Evolutionary conservation across 139 green algal species (phyloP).

Genomic region (Pleodorina starrii): DNA sequence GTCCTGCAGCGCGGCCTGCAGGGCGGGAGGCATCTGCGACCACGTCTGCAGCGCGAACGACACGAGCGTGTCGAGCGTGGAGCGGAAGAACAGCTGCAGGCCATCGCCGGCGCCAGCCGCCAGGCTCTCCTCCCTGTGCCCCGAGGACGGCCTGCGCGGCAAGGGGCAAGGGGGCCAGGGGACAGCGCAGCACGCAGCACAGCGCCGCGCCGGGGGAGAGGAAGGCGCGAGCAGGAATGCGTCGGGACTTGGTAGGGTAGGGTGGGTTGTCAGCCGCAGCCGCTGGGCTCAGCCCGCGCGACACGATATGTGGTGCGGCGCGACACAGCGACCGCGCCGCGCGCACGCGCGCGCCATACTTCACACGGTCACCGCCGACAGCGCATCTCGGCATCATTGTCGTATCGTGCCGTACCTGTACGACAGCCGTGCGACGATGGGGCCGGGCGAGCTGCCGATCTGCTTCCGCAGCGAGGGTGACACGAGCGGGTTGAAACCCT

Average conservation of each 20-base stretch:
- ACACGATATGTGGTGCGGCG: too few species aligned
- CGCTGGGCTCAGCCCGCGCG: too few species aligned
- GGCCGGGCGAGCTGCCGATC: conserved; percentile 32
- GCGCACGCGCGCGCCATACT: too few species aligned
- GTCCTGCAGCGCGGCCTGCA: conserved; percentile 22
- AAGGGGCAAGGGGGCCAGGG: neutral
- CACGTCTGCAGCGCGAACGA: conserved; percentile 60
- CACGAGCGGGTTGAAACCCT: conserved; percentile 64
- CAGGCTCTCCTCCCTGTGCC: neutral
- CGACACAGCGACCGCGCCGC: too few species aligned
- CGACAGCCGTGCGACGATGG: neutral
- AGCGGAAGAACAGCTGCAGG: conserved; percentile 58
- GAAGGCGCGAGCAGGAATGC: too few species aligned
- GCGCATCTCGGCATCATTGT: too few species aligned
- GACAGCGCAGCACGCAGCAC: neutral
- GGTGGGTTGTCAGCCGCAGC: neutral
- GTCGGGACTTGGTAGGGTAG: too few species aligned
- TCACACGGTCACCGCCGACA: too few species aligned
- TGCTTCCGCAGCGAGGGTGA: conserved; percentile 56
- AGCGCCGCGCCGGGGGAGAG: neutral
- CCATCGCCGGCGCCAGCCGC: conserved; percentile 16
- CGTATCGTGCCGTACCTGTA: conserved; percentile 25
- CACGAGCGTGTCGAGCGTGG: conserved; percentile 55
- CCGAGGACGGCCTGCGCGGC: conserved; percentile 4
- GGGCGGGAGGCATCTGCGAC: conserved; percentile 20